Evolutionary conservation across 2,329 filamentous ascomycete species (phyloP), one percentile per base, ranked within the genome.

Genomic region (Biscogniauxia sp.): DNA sequence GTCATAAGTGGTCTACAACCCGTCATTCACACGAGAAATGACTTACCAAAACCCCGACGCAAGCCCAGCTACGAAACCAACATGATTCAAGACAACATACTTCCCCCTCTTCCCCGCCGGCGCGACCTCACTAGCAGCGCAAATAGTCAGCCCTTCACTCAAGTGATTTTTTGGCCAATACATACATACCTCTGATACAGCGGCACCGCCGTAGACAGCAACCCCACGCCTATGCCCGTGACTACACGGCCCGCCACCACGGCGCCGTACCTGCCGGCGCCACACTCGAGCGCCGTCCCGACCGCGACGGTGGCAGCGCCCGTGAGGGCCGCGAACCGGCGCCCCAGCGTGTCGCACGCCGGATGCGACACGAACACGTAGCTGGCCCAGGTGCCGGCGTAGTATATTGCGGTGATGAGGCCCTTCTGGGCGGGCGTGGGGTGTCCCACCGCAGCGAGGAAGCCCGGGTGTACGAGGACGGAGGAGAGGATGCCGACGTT

Each of bases 61-160:
- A 6, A 86, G 70, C 2, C 84, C 84, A 1, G 78, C 77, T 23
- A 86, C 79, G 60, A 87, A 81, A 2, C 84, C 84, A 52, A 85
- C 77, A 56, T 87, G 84, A 66, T 86, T 86, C 71, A 86, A 77
- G 9, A 85, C 82, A 1, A 87, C 83, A 60, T 83, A 83, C 61
- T 78, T 78, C 2, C 84, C 84, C 7, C 84, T 77, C 59, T 84
- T 75, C 13, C 75, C 76, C 0, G 83, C 81, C 0, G 84, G 83
- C 0, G 83, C 76, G 20, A 86, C 78, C 68, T 86, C 84, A 66
- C 83, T 85, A 41, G 5, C 20, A 15, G 5, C 20, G 11, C 11
- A 9, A 23, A 9, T 17, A 8, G 52, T 66, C 53, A 67, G 45
- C 51, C 20, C 45, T 9, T 28, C 1, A 20, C 8, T 13, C 20